Evolutionary conservation across 108 stramenopile genomes (phyloP).

Genomic region (Cylindrotheca fusiformis): DNA sequence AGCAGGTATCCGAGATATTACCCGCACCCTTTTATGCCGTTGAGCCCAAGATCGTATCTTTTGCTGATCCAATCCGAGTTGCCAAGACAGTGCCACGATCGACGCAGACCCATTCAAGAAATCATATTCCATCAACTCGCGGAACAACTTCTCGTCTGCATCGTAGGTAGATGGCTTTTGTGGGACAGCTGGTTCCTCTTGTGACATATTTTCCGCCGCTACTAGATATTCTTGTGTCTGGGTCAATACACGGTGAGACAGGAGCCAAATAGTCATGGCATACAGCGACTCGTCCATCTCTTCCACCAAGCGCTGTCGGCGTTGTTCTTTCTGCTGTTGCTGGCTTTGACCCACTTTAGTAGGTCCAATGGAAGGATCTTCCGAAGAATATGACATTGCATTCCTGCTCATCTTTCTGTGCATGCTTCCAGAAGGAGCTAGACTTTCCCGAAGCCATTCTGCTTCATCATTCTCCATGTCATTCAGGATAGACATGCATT

Average conservation of each 20-base stretch:
- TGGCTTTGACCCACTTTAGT: neutral
- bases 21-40: constrained; percentile 21
- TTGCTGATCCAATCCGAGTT: constrained; percentile 20
- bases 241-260: constrained; percentile 50
- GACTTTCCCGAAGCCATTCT: constrained; percentile 21
- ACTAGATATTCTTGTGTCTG: constrained; percentile 62
- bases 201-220: neutral
- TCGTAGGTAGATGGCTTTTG: constrained; percentile 1
- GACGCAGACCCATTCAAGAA: constrained; percentile 40
- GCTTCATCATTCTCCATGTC: constrained; percentile 20
- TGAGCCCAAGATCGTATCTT: constrained; percentile 32
- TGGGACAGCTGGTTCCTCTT: neutral
- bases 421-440: neutral
- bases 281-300: constrained; percentile 51
- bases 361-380: neutral
- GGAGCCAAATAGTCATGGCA: constrained; percentile 64
- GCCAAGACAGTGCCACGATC: constrained; percentile 41
- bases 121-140: constrained; percentile 23
- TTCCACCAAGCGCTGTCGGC: constrained; percentile 15
- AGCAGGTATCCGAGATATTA: constrained; percentile 31
- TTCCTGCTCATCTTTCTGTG: neutral
- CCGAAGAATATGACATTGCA: constrained; percentile 8
- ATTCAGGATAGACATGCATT: constrained; percentile 20
- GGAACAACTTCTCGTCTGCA: constrained; percentile 32
- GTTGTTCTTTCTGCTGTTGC: neutral